phyloP scores from a whole-genome alignment of 352 stramenopile genomes.

The Phytopythium montanum region DNA sequence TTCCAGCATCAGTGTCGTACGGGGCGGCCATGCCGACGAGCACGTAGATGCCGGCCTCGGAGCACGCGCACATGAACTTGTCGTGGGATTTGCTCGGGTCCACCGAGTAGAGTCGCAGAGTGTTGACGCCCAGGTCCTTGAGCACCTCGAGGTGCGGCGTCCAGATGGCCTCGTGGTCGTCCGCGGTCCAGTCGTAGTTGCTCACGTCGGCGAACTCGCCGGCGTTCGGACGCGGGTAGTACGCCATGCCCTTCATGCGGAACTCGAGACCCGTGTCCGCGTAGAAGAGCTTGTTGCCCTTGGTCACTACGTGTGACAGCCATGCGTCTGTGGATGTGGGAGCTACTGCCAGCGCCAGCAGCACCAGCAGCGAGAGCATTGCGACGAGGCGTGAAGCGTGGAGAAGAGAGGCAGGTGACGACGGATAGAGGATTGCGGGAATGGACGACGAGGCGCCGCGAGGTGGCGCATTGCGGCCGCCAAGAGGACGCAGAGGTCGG shows the following conservation, averaged over 20 bases:
- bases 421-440: background rate
- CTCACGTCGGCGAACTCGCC: slow-evolving; percentile 42
- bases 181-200: slow-evolving; percentile 61
- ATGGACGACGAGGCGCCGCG: background rate
- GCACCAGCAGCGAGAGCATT: background rate
- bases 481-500: background rate
- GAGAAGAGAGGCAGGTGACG: background rate
- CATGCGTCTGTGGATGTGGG: slow-evolving; percentile 20
- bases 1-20: background rate
- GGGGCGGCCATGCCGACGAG: slow-evolving; percentile 57
- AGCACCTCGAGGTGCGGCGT: slow-evolving; percentile 43
- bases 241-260: slow-evolving; percentile 65
- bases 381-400: background rate
- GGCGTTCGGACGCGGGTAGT: slow-evolving; percentile 63
- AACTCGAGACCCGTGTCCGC: slow-evolving; percentile 60
- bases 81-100: slow-evolving; percentile 58
- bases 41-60: slow-evolving; percentile 68
- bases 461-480: background rate
- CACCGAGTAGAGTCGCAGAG: slow-evolving; percentile 61
- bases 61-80: slow-evolving; percentile 77
- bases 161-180: slow-evolving; percentile 61
- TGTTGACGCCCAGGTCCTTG: slow-evolving; percentile 57
- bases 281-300: slow-evolving; percentile 87
- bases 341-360: background rate
- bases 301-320: slow-evolving; percentile 40